phyloP scores from a whole-genome alignment of 139 green algal species.

The Chlorella sp. region DNA sequence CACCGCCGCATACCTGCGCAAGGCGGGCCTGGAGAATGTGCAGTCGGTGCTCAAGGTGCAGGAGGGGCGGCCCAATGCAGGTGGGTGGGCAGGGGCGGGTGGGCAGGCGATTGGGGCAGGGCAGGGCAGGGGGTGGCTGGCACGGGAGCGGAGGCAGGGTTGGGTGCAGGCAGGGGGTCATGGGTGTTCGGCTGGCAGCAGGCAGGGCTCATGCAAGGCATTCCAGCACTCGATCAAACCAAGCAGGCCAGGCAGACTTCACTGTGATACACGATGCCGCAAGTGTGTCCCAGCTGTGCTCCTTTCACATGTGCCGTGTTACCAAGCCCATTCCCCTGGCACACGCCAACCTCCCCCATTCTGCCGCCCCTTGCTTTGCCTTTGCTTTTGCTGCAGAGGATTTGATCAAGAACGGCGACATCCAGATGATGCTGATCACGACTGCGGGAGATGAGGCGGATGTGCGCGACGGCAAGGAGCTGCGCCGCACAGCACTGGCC shows the following conservation, averaged over 20 bases:
- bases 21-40: slow-evolving; percentile 56
- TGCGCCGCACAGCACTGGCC: slow-evolving; percentile 88
- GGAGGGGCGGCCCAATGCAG: slow-evolving; percentile 92
- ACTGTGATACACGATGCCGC: too few species aligned
- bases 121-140: neutral
- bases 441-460: slow-evolving; percentile 89
- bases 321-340: neutral
- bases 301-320: neutral
- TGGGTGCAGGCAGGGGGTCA: neutral
- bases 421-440: slow-evolving; percentile 96
- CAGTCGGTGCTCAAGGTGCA: slow-evolving; percentile 95
- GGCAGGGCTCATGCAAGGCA: too few species aligned
- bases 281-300: neutral
- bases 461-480: slow-evolving; percentile 90
- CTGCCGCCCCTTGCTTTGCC: neutral
- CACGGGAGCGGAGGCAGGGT: too few species aligned
- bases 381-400: slow-evolving; percentile 49
- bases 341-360: neutral
- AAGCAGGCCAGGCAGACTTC: too few species aligned
- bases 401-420: slow-evolving; percentile 85
- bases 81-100: slow-evolving; percentile 18
- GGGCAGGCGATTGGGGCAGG: neutral
- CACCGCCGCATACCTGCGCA: slow-evolving; percentile 76
- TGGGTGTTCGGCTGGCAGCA: too few species aligned
- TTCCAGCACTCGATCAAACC: too few species aligned